Evolutionary conservation across 805 yeast species (phyloP).

Genomic region (Metschnikowia aberdeeniae): DNA sequence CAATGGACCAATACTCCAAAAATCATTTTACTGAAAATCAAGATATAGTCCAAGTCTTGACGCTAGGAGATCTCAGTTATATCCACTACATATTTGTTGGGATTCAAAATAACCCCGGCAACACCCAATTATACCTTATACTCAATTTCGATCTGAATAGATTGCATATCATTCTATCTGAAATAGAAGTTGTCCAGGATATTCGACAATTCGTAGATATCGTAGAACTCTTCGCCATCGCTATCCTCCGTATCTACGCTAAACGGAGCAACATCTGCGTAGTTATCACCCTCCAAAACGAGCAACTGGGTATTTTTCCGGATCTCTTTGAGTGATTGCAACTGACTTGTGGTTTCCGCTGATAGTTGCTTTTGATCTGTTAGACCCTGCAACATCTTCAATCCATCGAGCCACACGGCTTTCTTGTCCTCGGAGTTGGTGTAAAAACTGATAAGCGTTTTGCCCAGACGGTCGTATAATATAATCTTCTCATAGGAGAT

Average conservation of each 20-base stretch:
- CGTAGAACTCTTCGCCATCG: conserved; percentile 27
- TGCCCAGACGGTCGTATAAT: conserved; percentile 40
- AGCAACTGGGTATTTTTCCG: conserved; percentile 40
- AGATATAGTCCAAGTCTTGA: too few species aligned
- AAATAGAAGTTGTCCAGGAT: conserved; percentile 25
- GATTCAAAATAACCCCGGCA: too few species aligned
- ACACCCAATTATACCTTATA: too few species aligned
- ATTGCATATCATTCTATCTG: conserved; percentile 5
- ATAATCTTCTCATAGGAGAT: conserved; percentile 54
- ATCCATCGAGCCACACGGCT: conserved; percentile 75
- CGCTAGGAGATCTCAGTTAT: too few species aligned
- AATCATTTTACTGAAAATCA: not conserved
- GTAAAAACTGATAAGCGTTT: conserved; percentile 52
- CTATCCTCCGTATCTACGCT: conserved; percentile 17
- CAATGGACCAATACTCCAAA: not conserved
- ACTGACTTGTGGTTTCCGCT: conserved; percentile 34
- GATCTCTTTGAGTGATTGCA: conserved; percentile 31
- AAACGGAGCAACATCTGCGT: conserved; percentile 15
- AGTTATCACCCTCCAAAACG: conserved; percentile 26
- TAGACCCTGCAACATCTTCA: conserved; percentile 44
- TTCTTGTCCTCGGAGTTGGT: conserved; percentile 67
- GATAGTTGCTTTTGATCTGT: conserved; percentile 31
- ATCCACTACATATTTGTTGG: too few species aligned
- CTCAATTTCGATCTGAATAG: not conserved
- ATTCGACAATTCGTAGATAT: conserved; percentile 23